These are phyloP conservation scores for Geranium brycei DNA, from an alignment of 345 rosid species.

Conservation along the genomic window DNA sequence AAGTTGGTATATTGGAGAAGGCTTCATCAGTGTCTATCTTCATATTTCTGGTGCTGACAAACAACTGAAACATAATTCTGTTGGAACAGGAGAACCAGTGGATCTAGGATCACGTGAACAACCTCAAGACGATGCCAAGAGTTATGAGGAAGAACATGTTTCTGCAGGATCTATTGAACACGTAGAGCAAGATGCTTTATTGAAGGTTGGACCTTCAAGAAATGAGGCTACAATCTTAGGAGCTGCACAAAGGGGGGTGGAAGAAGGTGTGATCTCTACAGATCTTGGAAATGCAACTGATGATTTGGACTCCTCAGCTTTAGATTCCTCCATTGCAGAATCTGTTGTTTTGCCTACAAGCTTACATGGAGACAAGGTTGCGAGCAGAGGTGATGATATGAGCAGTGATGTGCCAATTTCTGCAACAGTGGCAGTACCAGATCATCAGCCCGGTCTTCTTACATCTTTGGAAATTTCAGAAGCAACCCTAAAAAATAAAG, in stretches of 20 bases:
- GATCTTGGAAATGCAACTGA: conserved; percentile 17
- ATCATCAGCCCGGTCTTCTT: conserved; percentile 11
- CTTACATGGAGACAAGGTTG: conserved; percentile 8
- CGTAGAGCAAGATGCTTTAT: conserved; percentile 13
- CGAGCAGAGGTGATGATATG: conserved; percentile 5
- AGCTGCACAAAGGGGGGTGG: conserved; percentile 17
- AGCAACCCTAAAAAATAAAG: conserved; percentile 18
- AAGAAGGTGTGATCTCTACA: conserved; percentile 15
- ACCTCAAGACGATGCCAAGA: conserved; percentile 16
- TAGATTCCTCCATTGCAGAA: conserved; percentile 18
- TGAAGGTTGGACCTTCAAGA: conserved; percentile 7
- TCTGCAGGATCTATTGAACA: conserved; percentile 4
- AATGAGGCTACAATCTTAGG: conserved; percentile 18
- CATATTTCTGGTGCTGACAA: conserved; percentile 20
- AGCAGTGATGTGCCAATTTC: not conserved
- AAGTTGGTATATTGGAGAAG: conserved; percentile 17
- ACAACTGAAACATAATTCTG: not conserved
- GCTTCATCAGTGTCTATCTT: conserved; percentile 14
- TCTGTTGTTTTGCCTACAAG: not conserved
- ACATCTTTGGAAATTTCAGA: conserved; percentile 19
- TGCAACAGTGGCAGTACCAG: conserved; percentile 10
- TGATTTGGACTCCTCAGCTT: conserved; percentile 14
- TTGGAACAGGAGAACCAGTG: not conserved
- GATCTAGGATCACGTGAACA: conserved; percentile 11
- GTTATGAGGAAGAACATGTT: not conserved